Conservation (phyloP, 768 basidiomycete species). For the Suillus tomentosus region DNA sequence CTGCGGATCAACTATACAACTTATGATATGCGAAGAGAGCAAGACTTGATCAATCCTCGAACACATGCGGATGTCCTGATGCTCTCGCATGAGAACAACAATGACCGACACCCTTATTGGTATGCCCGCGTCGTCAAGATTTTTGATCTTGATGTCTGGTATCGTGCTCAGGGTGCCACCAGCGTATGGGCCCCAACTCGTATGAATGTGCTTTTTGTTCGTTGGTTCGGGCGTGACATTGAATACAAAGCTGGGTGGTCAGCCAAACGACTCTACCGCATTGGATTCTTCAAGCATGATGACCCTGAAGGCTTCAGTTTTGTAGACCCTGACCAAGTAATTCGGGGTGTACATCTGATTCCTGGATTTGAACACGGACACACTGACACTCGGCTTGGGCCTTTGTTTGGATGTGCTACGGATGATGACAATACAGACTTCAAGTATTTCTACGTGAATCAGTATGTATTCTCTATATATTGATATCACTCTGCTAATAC, state of each 20-base stretch:
- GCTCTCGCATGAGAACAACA: constrained; percentile 23
- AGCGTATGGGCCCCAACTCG: too few relatives aligned
- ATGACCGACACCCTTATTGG: background rate
- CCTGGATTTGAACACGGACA: too few relatives aligned
- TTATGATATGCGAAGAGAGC: constrained; percentile 4
- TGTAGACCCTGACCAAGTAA: too few relatives aligned
- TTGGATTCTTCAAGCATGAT: too few relatives aligned
- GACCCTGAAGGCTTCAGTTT: too few relatives aligned
- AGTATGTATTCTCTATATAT: constrained; percentile 24
- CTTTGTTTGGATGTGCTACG: constrained; percentile 9
- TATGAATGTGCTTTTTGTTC: too few relatives aligned
- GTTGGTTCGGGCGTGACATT: too few relatives aligned
- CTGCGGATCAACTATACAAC: constrained; percentile 9
- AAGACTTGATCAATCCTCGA: constrained; percentile 27
- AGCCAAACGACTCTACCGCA: constrained; percentile 32
- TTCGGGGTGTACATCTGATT: too few relatives aligned
- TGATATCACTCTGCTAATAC: background rate
- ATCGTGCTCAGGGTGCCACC: too few relatives aligned
- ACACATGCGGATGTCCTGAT: constrained; percentile 36
- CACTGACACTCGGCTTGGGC: constrained; percentile 10
- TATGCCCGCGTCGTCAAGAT: too few relatives aligned
- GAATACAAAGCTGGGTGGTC: too few relatives aligned
- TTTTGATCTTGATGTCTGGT: too few relatives aligned
- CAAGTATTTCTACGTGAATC: constrained; percentile 32
- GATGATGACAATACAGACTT: constrained; percentile 31